Percentiles rank a stretch among this genome's conserved stretches.
Conservation (phyloP, 176 grass and related monocot genomes). For the Saccharum officinarum region DNA sequence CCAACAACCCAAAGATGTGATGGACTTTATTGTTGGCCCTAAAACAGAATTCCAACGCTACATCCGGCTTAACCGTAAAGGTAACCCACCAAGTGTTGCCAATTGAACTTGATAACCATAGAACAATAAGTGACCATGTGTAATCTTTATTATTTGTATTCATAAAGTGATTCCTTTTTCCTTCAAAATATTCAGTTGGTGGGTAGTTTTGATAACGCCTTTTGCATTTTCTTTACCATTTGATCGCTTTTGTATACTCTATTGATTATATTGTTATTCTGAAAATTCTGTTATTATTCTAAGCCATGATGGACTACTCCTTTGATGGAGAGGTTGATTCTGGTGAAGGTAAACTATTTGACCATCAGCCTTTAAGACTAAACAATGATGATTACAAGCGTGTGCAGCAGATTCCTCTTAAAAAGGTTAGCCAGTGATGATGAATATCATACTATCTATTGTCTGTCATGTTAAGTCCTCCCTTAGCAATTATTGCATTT, state of each 20-base stretch:
- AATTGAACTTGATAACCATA: neutral
- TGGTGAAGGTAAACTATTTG: too few relatives aligned
- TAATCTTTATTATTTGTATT: neutral
- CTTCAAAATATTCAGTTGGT: neutral
- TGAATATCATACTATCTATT: neutral
- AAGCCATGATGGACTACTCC: constrained; percentile 42
- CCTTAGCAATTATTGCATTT: constrained; percentile 5
- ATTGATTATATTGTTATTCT: neutral
- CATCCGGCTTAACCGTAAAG: constrained; percentile 47
- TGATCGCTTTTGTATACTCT: neutral
- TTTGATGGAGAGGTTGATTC: neutral
- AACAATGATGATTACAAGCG: too few relatives aligned
- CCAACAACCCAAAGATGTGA: constrained; percentile 50
- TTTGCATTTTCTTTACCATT: neutral
- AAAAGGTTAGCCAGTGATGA: constrained; percentile 42
- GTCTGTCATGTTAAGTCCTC: neutral
- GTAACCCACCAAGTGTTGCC: constrained; percentile 17
- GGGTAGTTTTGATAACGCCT: too few relatives aligned
- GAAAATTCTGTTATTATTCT: neutral
- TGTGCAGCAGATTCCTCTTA: constrained; percentile 45
- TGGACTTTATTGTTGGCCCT: constrained; percentile 22
- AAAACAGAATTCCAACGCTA: constrained; percentile 57
- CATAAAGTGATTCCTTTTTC: neutral
- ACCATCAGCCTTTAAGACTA: too few relatives aligned
- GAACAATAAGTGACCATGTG: neutral